A percentile compares a stretch with the other conserved stretches of the same genome.
phyloP scores from a whole-genome alignment of 75 land plant species.

The Pinus taeda region DNA sequence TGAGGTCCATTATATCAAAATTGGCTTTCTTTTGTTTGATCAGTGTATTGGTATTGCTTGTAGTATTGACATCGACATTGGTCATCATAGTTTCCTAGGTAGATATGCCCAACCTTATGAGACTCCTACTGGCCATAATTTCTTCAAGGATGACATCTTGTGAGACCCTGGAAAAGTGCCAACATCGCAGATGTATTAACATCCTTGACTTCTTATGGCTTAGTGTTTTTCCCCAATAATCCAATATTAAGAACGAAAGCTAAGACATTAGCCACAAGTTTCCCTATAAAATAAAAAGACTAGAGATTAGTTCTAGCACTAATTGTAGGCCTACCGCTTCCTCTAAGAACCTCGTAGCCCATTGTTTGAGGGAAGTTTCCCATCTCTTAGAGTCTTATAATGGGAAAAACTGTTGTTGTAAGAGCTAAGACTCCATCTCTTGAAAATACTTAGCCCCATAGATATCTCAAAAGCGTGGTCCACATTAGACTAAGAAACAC shows the following conservation, averaged over 20 bases:
- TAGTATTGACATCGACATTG: too few species aligned
- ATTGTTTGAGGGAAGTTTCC: slow-evolving; percentile 89
- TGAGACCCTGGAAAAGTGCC: too few species aligned
- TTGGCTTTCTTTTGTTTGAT: too few species aligned
- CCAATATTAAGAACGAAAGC: slow-evolving; percentile 54
- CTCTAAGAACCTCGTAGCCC: slow-evolving; percentile 77
- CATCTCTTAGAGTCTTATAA: slow-evolving; percentile 79
- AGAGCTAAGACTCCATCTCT: slow-evolving; percentile 54
- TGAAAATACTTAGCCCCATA: slow-evolving; percentile 68
- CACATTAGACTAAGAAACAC: slow-evolving; percentile 38
- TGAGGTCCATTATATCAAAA: too few species aligned
- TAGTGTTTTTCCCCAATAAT: slow-evolving; percentile 29
- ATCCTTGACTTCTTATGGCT: too few species aligned
- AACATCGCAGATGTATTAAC: too few species aligned
- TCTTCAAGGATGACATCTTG: too few species aligned
- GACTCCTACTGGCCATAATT: too few species aligned
- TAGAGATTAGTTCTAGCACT: slow-evolving; percentile 66
- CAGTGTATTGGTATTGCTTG: too few species aligned
- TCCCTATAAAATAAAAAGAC: slow-evolving; percentile 75
- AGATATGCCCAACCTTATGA: too few species aligned
- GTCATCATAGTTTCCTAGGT: too few species aligned
- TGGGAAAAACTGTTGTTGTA: slow-evolving; percentile 48
- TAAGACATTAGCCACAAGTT: slow-evolving; percentile 60
- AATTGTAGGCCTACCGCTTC: slow-evolving; percentile 63
- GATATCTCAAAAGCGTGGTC: slow-evolving; percentile 48